Evolutionary conservation across 1,284 basidiomycete genomes (phyloP).

Genomic region (Polyporus tsugae): DNA sequence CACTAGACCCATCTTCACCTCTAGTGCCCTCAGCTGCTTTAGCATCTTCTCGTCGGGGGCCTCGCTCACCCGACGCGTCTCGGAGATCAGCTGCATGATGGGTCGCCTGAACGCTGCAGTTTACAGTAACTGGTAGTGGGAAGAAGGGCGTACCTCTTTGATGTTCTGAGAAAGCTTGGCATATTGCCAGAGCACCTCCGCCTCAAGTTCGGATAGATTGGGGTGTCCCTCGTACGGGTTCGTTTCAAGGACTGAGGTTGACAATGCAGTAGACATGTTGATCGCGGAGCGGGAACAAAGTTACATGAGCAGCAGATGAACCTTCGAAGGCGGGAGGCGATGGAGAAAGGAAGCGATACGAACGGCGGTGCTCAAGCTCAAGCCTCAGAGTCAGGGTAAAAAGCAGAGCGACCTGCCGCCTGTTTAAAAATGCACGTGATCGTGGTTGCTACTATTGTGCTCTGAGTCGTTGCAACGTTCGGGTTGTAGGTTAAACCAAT

Average conservation of each 20-base stretch:
- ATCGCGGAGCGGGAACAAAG: too few species aligned
- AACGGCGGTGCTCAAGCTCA: background rate
- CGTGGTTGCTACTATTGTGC: background rate
- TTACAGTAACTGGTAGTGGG: background rate
- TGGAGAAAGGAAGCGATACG: background rate
- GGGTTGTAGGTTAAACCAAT: background rate
- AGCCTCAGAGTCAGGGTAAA: too few species aligned
- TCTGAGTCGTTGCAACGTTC: background rate
- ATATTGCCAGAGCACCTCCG: slow-evolving; percentile 69
- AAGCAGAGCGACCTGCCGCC: background rate
- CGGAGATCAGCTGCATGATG: slow-evolving; percentile 57
- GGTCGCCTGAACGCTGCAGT: background rate
- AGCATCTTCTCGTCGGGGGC: slow-evolving; percentile 81
- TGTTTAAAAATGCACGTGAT: background rate
- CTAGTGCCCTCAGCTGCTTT: slow-evolving; percentile 82
- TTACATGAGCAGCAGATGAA: background rate
- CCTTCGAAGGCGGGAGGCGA: background rate
- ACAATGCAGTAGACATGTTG: slow-evolving; percentile 34
- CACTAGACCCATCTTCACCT: slow-evolving; percentile 95
- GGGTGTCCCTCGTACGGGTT: slow-evolving; percentile 79
- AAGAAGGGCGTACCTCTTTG: slow-evolving; percentile 54
- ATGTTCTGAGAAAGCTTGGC: slow-evolving; percentile 62
- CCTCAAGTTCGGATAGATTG: slow-evolving; percentile 57
- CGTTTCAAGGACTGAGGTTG: slow-evolving; percentile 55
- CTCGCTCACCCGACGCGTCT: slow-evolving; percentile 67